Conservation (phyloP, 164 flowering plant genomes). For the Cinnamomum micranthum region DNA sequence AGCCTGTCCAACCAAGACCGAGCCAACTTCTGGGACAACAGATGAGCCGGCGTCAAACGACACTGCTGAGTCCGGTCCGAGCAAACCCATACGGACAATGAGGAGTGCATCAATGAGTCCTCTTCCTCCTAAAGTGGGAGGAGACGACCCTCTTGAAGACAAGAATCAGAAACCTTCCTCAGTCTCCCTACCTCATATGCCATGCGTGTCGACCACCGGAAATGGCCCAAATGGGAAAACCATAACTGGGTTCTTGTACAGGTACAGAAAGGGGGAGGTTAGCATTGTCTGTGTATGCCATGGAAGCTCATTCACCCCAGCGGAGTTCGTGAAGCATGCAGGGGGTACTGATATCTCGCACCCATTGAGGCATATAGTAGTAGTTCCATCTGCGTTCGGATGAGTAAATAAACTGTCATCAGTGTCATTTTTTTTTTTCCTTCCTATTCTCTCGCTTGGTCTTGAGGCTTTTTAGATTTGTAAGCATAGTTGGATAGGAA, state of each 20-base stretch:
- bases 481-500: no score
- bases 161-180: not conserved
- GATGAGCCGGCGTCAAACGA: not conserved
- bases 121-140: not conserved
- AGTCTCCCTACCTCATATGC: slow-evolving; percentile 38
- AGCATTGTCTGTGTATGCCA: slow-evolving; percentile 77
- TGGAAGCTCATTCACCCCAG: slow-evolving; percentile 64
- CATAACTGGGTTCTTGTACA: slow-evolving; percentile 58
- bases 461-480: no score
- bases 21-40: not conserved
- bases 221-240: slow-evolving; percentile 73
- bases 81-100: not conserved
- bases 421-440: no score
- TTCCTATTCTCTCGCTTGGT: no score
- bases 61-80: not conserved
- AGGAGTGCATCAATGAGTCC: slow-evolving; percentile 24
- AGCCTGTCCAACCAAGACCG: not conserved
- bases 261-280: slow-evolving; percentile 54
- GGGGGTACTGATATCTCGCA: slow-evolving; percentile 54
- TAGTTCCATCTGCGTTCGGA: slow-evolving; percentile 42
- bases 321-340: slow-evolving; percentile 70
- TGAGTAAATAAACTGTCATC: not conserved
- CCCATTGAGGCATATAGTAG: slow-evolving; percentile 54
- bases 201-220: slow-evolving; percentile 63
- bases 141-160: not conserved